phyloP scores from a whole-genome alignment of 768 basidiomycete species.

The Kwoniella mangroviensis region DNA sequence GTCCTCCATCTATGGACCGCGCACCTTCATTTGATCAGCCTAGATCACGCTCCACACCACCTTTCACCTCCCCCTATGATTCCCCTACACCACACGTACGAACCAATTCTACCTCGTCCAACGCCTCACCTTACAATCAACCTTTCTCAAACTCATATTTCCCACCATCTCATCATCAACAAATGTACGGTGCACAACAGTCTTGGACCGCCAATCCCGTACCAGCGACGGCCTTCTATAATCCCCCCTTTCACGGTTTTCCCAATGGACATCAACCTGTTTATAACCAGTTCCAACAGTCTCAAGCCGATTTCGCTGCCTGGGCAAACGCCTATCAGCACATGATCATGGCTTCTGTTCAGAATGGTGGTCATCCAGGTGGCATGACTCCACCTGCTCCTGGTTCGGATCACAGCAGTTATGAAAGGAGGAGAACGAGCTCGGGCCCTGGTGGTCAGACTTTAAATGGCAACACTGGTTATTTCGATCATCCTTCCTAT shows the following conservation, averaged over 20 bases:
- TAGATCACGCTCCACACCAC: conserved; percentile 35
- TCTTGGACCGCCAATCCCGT: conserved; percentile 39
- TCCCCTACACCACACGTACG: conserved; percentile 29
- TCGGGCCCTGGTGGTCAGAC: conserved; percentile 27
- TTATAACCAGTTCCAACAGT: conserved; percentile 46
- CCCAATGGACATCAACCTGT: conserved; percentile 28
- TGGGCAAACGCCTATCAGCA: conserved; percentile 54
- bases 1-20: conserved; percentile 50
- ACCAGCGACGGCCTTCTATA: conserved; percentile 44
- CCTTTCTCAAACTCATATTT: conserved; percentile 36
- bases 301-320: conserved; percentile 49
- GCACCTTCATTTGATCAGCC: conserved; percentile 47
- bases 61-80: conserved; percentile 35
- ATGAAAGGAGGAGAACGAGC: conserved; percentile 33
- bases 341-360: conserved; percentile 42
- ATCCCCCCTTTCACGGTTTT: conserved; percentile 35
- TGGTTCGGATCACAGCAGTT: conserved; percentile 15
- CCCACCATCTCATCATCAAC: conserved; percentile 20
- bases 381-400: conserved; percentile 27
- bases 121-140: conserved; percentile 34
- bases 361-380: conserved; percentile 32
- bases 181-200: conserved; percentile 32
- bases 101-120: conserved; percentile 31
- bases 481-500: conserved; percentile 20
- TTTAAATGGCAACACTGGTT: conserved; percentile 3